phyloP scores from a whole-genome alignment of 2,329 filamentous ascomycete species.

The Neonectria coccinea region DNA sequence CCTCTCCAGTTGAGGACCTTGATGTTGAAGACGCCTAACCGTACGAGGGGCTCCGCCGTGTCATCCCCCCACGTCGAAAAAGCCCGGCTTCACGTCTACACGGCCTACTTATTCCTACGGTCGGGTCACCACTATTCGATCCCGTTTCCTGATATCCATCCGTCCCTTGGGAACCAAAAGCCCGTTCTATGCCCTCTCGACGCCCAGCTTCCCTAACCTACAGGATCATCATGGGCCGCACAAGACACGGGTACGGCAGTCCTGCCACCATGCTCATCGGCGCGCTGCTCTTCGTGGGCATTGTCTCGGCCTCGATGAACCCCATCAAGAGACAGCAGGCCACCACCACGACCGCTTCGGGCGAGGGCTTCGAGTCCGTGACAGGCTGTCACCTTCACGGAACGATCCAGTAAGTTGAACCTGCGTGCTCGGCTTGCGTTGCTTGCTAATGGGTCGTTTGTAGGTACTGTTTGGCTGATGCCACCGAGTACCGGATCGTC shows the following conservation, averaged over 20 bases:
- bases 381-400: constrained; percentile 41
- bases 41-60: constrained; percentile 7
- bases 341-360: constrained; percentile 24
- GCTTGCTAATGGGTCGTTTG: background rate
- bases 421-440: too few relatives aligned
- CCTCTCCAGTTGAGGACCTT: constrained; percentile 20
- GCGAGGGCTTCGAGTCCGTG: constrained; percentile 34
- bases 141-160: background rate
- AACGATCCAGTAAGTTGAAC: constrained; percentile 30
- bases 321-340: constrained; percentile 35
- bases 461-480: constrained; percentile 40
- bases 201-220: constrained; percentile 1
- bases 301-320: constrained; percentile 38
- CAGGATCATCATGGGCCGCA: constrained; percentile 32
- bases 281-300: constrained; percentile 30
- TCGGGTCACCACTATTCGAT: background rate
- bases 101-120: constrained; percentile 6
- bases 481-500: constrained; percentile 39
- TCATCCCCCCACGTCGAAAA: constrained; percentile 13
- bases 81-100: too few relatives aligned
- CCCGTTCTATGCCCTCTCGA: constrained; percentile 15
- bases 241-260: constrained; percentile 26
- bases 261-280: constrained; percentile 22
- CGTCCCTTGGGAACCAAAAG: background rate
- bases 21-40: constrained; percentile 19